phyloP scores from a whole-genome alignment of 371 early-diverging fungal species.

The Mucor irregularis region DNA sequence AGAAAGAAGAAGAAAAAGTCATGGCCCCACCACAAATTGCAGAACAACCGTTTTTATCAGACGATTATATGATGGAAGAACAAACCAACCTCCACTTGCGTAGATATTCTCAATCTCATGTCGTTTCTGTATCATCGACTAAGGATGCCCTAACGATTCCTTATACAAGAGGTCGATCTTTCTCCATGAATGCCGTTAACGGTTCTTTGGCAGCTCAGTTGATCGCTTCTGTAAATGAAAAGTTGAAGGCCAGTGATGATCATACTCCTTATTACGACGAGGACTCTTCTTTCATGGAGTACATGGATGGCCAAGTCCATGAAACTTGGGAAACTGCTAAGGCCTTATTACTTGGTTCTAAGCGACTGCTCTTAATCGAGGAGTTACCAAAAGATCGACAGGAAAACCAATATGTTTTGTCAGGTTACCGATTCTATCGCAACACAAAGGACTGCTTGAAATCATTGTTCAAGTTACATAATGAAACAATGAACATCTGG shows the following conservation, averaged over 20 bases:
- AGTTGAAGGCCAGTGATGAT: conserved; percentile 17
- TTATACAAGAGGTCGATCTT: conserved; percentile 21
- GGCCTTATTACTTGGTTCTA: conserved; percentile 60
- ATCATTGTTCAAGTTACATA: conserved; percentile 68
- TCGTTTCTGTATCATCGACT: conserved; percentile 12
- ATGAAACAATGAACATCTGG: conserved; percentile 77
- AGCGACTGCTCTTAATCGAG: conserved; percentile 58
- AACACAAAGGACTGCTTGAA: conserved; percentile 56
- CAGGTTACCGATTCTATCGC: conserved; percentile 65
- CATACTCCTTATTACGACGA: no score
- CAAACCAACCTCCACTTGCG: conserved; percentile 16
- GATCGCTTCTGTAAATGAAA: conserved; percentile 41
- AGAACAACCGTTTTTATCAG: conserved; percentile 9
- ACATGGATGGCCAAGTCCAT: conserved; percentile 44
- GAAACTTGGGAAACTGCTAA: conserved; percentile 57
- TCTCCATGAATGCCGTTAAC: conserved; percentile 23
- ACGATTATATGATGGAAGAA: conserved; percentile 2
- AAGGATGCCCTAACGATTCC: conserved; percentile 25
- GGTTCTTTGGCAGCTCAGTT: conserved; percentile 38
- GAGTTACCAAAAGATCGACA: conserved; percentile 68
- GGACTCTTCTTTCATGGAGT: conserved; percentile 34
- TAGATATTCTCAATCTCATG: conserved; percentile 30
- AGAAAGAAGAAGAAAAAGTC: neutral
- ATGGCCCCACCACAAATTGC: conserved; percentile 24
- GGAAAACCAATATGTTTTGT: conserved; percentile 67